phyloP scores from a whole-genome alignment of 1,139 yeast species.

The Saccharomyces hybrid region DNA sequence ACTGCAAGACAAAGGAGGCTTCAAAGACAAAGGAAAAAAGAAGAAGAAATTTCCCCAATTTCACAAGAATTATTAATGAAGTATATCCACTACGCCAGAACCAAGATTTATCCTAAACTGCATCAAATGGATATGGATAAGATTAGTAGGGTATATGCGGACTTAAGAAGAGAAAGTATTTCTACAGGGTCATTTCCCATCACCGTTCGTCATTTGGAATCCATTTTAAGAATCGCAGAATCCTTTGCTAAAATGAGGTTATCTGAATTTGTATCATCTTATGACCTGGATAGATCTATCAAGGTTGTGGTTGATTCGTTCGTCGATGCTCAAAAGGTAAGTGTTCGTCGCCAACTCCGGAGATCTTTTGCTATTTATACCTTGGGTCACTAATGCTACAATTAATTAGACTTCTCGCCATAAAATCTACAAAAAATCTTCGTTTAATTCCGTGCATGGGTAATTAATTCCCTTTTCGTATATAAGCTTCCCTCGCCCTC shows the following conservation, averaged over 20 bases:
- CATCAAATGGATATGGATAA: conserved; percentile 93
- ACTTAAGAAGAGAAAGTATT: conserved; percentile 81
- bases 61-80: conserved; percentile 77
- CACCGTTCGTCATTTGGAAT: conserved; percentile 95
- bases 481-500: not conserved
- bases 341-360: conserved; percentile 80
- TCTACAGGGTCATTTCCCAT: conserved; percentile 95
- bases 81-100: conserved; percentile 84
- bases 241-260: conserved; percentile 94
- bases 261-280: conserved; percentile 79
- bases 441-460: not conserved
- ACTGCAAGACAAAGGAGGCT: conserved; percentile 42
- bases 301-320: conserved; percentile 88
- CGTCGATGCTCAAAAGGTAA: conserved; percentile 91
- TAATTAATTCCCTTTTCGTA: not conserved
- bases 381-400: conserved; percentile 18
- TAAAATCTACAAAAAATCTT: not conserved
- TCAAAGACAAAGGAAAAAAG: conserved; percentile 47
- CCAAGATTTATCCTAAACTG: conserved; percentile 71
- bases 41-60: conserved; percentile 71
- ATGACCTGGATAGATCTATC: conserved; percentile 86
- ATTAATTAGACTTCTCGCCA: no score
- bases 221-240: conserved; percentile 87
- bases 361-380: conserved; percentile 86
- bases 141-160: conserved; percentile 86